Conservation (phyloP, 2,329 filamentous ascomycete genomes). For the Penicillium sclerotiorum region DNA sequence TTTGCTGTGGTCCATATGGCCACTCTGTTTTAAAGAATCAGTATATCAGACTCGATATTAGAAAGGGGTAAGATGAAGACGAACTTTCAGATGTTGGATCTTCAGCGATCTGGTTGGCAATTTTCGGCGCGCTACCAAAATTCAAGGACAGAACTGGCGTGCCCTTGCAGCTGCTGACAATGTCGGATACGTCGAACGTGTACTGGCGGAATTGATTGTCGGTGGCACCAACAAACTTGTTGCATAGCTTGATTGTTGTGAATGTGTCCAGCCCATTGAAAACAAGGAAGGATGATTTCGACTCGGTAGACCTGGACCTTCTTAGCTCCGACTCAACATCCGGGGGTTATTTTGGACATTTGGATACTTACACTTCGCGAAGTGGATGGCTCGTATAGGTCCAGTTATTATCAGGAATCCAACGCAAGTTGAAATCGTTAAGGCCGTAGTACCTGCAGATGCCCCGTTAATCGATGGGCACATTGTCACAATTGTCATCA, state of each 20-base stretch:
- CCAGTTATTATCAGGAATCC: slow-evolving; percentile 63
- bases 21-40: slow-evolving; percentile 40
- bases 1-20: slow-evolving; percentile 52
- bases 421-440: slow-evolving; percentile 63
- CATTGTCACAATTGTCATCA: slow-evolving; percentile 4
- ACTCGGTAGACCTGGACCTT: slow-evolving; percentile 29
- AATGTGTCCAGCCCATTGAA: slow-evolving; percentile 68
- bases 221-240: slow-evolving; percentile 56
- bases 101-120: slow-evolving; percentile 56
- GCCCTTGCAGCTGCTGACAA: slow-evolving; percentile 46
- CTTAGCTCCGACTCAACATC: too few species aligned
- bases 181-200: slow-evolving; percentile 58
- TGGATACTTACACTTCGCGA: slow-evolving; percentile 41
- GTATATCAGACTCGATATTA: background rate
- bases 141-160: slow-evolving; percentile 52
- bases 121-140: slow-evolving; percentile 60
- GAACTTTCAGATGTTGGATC: slow-evolving; percentile 52
- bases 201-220: slow-evolving; percentile 67
- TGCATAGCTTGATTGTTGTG: slow-evolving; percentile 59
- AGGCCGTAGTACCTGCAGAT: slow-evolving; percentile 52
- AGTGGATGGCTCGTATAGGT: slow-evolving; percentile 59
- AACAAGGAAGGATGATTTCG: slow-evolving; percentile 55
- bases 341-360: background rate
- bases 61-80: slow-evolving; percentile 9
- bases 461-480: background rate